Percentiles rank a stretch among this genome's conserved stretches.
These are phyloP conservation scores for Mallotus repandus DNA, from an alignment of 441 rosid genomes.

Conservation along the genomic window DNA sequence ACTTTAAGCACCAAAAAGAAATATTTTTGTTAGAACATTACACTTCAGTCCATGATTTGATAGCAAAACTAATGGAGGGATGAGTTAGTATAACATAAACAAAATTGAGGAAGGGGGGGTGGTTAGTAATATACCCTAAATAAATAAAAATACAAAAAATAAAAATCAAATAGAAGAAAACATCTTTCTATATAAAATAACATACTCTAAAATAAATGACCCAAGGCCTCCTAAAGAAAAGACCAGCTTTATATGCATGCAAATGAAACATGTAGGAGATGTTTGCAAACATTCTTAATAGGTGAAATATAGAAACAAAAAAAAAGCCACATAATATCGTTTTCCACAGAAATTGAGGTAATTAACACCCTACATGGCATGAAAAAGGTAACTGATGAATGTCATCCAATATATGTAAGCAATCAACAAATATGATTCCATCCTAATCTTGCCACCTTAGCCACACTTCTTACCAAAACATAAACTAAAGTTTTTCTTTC, in stretches of 20 bases:
- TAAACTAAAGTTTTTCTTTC: no score
- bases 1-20: no score
- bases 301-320: not conserved
- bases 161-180: not conserved
- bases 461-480: not conserved
- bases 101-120: no score
- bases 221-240: not conserved
- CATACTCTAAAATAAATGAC: not conserved
- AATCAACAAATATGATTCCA: not conserved
- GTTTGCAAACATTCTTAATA: not conserved
- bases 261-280: not conserved
- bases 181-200: not conserved
- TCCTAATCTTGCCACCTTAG: not conserved
- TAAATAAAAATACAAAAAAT: no score
- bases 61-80: no score
- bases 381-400: not conserved
- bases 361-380: not conserved
- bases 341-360: not conserved
- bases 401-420: conserved; percentile 1
- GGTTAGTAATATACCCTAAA: no score
- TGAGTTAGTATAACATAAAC: no score
- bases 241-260: not conserved
- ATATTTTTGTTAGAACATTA: no score
- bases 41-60: no score
- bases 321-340: not conserved